Evolutionary conservation across 1,139 yeast species (phyloP), one percentile per base, ranked within the genome.

Genomic region (Sugiyamaella neomexicana): DNA sequence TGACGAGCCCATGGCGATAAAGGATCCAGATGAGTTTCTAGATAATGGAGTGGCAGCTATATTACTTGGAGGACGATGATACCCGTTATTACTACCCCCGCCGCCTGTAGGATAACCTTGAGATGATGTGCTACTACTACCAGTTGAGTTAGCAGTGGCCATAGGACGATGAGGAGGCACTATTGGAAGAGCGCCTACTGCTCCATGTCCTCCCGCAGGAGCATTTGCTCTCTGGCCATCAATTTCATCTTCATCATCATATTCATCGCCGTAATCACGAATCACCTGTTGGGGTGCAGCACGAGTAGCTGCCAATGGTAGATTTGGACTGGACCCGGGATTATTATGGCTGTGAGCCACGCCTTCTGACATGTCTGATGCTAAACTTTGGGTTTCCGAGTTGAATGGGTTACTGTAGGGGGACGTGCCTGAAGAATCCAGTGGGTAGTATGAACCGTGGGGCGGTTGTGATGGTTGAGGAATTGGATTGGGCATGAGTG

Each of bases 351-450:
- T 47, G 34, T 55, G 59, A 15, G 50, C 13, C 9, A 34, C 47
- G 39, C 15, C 27, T 27, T 46, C 50, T 38, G 65, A 62, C 49
- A 62, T 64, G 32, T 51, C 55, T 13, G 63, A 60, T 7, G 56
- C 61, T 34, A 61, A 52, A 5, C 63, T 58, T 17, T 61, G 62
- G 34, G 65, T 60, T 49, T 66, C 68, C 13, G 66, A 62, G 12
- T 58, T 60, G 52, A 66, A 66, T 25, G 69, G 69, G 60, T 66
- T 66, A 59, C 65, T 65, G 8, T 32, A 20, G 20, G 58, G 60
- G 27, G 65, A 58, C n/a, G 38, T 29, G 15, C 38, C 25, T 17
- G 27, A 23, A 20, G 49, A 45, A 29, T 45, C 49, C 36, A 45
- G 27, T 12, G 49, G 49, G 32, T 45, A 45, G 40, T 45, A 45